Percentiles rank a stretch among this genome's conserved stretches.
phyloP scores from a whole-genome alignment of 306 rosid species.

The Clitoria ternatea region DNA sequence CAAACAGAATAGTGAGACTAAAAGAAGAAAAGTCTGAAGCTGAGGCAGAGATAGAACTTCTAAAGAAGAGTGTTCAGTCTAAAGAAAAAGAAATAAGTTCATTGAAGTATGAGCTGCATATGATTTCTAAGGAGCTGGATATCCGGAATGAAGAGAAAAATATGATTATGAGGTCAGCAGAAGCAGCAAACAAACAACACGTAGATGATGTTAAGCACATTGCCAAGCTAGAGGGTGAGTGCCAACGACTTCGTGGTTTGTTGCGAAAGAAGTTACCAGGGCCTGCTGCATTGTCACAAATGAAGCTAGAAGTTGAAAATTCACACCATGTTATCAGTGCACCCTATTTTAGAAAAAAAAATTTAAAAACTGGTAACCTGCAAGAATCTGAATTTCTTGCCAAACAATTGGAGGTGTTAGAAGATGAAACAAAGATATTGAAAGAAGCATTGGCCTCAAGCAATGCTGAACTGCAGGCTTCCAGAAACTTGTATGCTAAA shows the following conservation, averaged over 20 bases:
- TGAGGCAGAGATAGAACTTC: constrained; percentile 69
- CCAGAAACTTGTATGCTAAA: constrained; percentile 69
- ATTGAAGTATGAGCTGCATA: constrained; percentile 72
- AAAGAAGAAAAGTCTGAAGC: constrained; percentile 73
- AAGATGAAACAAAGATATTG: constrained; percentile 79
- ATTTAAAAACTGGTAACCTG: constrained; percentile 43
- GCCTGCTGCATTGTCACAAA: constrained; percentile 90
- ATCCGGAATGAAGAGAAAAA: constrained; percentile 92
- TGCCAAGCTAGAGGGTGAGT: constrained; percentile 76
- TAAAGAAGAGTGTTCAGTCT: constrained; percentile 56
- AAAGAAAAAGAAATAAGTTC: constrained; percentile 76
- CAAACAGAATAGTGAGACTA: constrained; percentile 56
- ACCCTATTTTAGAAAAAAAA: constrained; percentile 45
- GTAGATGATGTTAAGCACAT: constrained; percentile 68
- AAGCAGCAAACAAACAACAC: constrained; percentile 70
- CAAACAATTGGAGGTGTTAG: constrained; percentile 55
- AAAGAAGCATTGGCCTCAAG: constrained; percentile 89
- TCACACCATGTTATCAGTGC: constrained; percentile 56
- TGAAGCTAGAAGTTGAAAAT: constrained; percentile 85
- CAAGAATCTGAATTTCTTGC: constrained; percentile 70
- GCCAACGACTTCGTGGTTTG: constrained; percentile 80
- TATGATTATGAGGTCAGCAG: constrained; percentile 82
- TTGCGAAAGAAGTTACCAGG: constrained; percentile 94
- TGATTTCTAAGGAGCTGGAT: constrained; percentile 81
- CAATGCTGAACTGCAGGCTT: constrained; percentile 69